Base-by-base conservation (phyloP, 306 rosid species). In the Lathyrus sativus region DNA sequence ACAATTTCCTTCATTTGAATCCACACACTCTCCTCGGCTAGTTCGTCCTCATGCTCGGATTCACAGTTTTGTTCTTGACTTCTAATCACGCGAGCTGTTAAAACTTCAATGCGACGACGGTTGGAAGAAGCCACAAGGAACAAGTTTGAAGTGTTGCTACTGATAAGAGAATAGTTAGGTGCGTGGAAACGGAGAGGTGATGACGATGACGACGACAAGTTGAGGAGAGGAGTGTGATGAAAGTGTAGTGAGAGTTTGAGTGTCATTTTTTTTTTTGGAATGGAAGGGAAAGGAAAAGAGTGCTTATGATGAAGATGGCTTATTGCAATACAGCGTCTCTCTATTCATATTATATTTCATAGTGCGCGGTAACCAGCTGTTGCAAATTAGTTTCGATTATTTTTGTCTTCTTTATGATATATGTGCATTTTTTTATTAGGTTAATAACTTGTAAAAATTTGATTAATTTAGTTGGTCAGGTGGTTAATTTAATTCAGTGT, bases 1-100 rank as follows among this genome's bases (percentile, higher is more conserved):
- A 81, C 80, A 28, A 89, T 92, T 81, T 88, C 87, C 83, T 85
- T 86, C 72, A 85, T 80, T 74, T 92, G 98, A 46, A 11, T 51
- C 89, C 86, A 83, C 75, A 88, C 73, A 9, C 85, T 79, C 70
- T 69, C 72, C 4, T 67, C 74, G n/a, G 46, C 87, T 71, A 88
- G 63, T 44, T 84, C 87, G 7, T 41, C 10, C n/a, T 67, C 84
- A 9, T 74, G 60, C 76, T 37, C 65, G 7, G 45, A 26, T 12
- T 60, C 61, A 3, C 3, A 56, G 6, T 24, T 14, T 24, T 55
- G 70, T 59, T 78, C 82, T 10, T 43, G 33, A 46, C 56, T 57
- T 24, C 15, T 58, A 48, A 33, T 17, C 6, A 56, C 68, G 70
- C 83, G 74, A 13, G 74, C 11, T 8, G 79, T 58, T 10, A 62